Evolutionary conservation across 768 basidiomycete genomes (phyloP), one percentile per base, ranked within the genome.

Genomic region (Coprinopsis cinerea): DNA sequence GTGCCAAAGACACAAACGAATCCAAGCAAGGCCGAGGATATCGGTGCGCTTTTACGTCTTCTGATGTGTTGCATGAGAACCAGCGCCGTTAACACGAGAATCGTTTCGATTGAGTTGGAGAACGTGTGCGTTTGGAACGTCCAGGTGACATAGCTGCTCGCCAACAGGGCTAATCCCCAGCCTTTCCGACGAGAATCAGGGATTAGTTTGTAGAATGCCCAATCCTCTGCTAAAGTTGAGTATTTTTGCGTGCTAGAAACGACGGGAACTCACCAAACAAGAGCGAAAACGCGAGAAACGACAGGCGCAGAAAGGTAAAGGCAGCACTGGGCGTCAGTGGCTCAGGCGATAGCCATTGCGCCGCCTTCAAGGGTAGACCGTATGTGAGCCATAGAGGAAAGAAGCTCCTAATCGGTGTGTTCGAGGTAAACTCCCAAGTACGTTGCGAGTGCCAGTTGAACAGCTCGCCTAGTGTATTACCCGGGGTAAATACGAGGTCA

Each of bases 121-220:
- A 45, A 45, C 27, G 28, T 27, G 18, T 45, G 44, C 44, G 28
- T 45, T 32, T 45, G 44, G 44, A 45, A 45, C 14, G 44, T 45
- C 44, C 44, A 45, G 4, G 44, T 45, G 4, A 45, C 44, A 23
- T 45, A 45, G 28, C 44, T 28, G 27, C 44, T 45, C 4, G 44
- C 25, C n/a, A 45, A 27, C 28, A 45, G 28, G 5, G 18, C 44
- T 32, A 45, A 32, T 4, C 17, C 20, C 44, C 44, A 45, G 27
- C 28, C 44, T 45, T 45, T 45, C 10, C 25, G 44, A 18, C 27
- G 9, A 15, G 9, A 9, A n/a, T 32, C 32, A 17, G 44, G 18
- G 5, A 45, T 15, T 18, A 45, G 28, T 20, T 45, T 27, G 28
- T 28, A 45, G 44, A 45, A 45, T 32, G 27, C 44, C 25, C 27